These are phyloP conservation scores for Lactarius indigo DNA, from an alignment of 768 basidiomycete species.

Conservation along the genomic window DNA sequence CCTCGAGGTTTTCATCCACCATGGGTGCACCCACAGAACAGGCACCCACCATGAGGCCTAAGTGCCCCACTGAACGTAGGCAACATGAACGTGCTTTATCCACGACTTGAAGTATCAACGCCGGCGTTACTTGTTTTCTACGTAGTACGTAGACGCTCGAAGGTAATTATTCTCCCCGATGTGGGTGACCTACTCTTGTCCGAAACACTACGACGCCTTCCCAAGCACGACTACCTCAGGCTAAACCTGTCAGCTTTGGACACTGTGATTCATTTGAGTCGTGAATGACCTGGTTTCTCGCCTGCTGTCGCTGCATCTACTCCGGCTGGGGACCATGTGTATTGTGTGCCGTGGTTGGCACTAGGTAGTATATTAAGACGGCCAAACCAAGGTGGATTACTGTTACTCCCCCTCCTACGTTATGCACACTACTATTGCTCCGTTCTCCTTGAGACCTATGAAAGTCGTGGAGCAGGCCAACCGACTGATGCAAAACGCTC, in stretches of 20 bases:
- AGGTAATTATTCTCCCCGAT: background rate
- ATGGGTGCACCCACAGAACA: background rate
- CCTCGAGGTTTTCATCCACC: background rate
- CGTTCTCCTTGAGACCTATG: background rate
- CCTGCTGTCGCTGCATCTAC: background rate
- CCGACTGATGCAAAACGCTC: background rate
- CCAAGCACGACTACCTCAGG: background rate
- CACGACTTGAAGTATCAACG: background rate
- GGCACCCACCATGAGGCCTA: background rate
- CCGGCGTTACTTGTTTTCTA: background rate
- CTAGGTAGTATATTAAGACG: background rate
- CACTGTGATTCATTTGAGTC: background rate
- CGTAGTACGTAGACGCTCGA: background rate
- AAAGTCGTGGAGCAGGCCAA: slow-evolving; percentile 2
- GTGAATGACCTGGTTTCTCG: background rate
- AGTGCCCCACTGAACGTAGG: background rate
- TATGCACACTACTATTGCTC: background rate
- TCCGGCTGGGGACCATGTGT: background rate
- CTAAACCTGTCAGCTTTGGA: background rate
- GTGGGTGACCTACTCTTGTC: background rate
- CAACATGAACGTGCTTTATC: background rate
- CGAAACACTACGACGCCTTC: background rate
- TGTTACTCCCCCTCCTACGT: background rate
- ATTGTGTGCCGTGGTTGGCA: background rate
- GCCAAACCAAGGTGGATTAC: background rate